phyloP scores from a whole-genome alignment of 2,329 filamentous ascomycete species.

The Periconia sp. region DNA sequence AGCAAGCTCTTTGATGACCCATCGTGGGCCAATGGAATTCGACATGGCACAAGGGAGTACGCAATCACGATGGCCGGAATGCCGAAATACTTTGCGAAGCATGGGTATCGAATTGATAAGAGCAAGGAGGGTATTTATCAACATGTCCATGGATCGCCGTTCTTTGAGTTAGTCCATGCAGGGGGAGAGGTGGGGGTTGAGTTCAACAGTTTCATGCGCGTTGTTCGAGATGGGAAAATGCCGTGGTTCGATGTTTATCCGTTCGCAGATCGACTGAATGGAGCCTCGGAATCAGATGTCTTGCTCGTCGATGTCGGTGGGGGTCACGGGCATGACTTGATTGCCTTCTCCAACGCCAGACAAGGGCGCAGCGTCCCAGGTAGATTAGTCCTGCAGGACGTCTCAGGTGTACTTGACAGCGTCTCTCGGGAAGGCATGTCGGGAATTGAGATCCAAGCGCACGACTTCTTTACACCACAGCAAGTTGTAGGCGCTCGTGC shows the following conservation, averaged over 20 bases:
- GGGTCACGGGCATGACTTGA: slow-evolving; percentile 11
- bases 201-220: slow-evolving; percentile 2
- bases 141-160: not conserved
- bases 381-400: slow-evolving; percentile 27
- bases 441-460: slow-evolving; percentile 15
- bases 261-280: not conserved
- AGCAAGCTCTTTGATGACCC: not conserved
- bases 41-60: not conserved
- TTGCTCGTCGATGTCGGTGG: slow-evolving; percentile 17
- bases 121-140: not conserved
- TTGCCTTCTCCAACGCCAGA: slow-evolving; percentile 3
- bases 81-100: not conserved
- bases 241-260: slow-evolving; percentile 1
- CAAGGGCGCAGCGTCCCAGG: slow-evolving; percentile 1
- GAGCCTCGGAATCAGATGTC: not conserved
- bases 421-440: slow-evolving; percentile 8
- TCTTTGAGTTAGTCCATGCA: not conserved
- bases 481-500: slow-evolving; percentile 4
- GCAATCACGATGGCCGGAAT: not conserved
- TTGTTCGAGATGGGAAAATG: not conserved
- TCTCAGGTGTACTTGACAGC: slow-evolving; percentile 18
- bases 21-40: not conserved
- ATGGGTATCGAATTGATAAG: not conserved
- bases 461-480: slow-evolving; percentile 26
- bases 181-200: not conserved